Base-by-base conservation (phyloP, 1,284 basidiomycete genomes). In the Anthracocystis walkeri region DNA sequence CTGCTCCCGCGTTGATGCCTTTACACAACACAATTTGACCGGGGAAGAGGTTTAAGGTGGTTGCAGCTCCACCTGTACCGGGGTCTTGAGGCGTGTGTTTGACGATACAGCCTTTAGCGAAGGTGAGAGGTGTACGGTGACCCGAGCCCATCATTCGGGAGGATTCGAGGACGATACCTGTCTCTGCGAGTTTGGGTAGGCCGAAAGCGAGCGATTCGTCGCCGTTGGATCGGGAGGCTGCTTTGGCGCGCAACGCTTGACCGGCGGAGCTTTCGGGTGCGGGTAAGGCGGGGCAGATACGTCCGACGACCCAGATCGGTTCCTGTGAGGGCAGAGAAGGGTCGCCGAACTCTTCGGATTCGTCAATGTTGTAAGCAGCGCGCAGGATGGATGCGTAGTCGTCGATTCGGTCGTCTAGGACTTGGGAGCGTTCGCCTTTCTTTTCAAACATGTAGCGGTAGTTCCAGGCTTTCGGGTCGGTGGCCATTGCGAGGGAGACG, bases 1-100 rank as follows among this genome's bases (percentile, higher is more conserved):
- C 91, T 5, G 93, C 95, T 1, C 94, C 93, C 2, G 94, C 95
- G 84, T 98, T 98, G 80, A 90, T 90, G 0, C 97, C 97, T 75
- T 90, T 92, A n/a, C 97, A 84, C 3, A 92, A 93, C 0, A 92
- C 91, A 50, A 99, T 90, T 42, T 91, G 91, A 2, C 97, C 97
- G 0, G 95, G 94, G 82, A 95, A 99, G 33, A 99, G 84, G 0
- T 92, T 91, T 23, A 83, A 50, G 18, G 71, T 66, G 14, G 70
- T 76, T 0, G 74, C 56, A 3, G 44, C 57, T 0, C 66, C 64
- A 3, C 35, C 54, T 4, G 72, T 76, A 5, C 68, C 74, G 6
- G 50, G 50, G 23, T 76, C 71, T 12, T 71, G 56, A 11, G 75
- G 80, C 1, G 74, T 79, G 38, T 79, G 68, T 25, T 68, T 60